Conservation (phyloP, 23 red algal species). For the Agarophyton chilense region DNA sequence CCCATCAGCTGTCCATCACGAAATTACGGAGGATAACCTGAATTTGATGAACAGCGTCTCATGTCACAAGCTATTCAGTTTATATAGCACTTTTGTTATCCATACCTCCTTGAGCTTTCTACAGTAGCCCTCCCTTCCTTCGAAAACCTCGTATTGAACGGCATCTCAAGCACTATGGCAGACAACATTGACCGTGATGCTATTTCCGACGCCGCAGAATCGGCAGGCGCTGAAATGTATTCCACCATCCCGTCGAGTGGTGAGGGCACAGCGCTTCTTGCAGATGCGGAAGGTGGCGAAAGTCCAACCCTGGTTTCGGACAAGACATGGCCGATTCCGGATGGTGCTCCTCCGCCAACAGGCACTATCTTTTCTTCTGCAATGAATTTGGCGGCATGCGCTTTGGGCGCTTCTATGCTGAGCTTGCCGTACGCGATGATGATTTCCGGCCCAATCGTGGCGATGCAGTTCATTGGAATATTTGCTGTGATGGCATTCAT, state of each 20-base stretch:
- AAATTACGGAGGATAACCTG: not conserved
- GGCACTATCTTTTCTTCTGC: conserved; percentile 60
- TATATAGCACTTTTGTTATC: conserved; percentile 7
- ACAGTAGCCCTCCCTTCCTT: not conserved
- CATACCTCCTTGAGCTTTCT: not conserved
- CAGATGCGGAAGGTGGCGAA: conserved; percentile 6
- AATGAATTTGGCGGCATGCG: conserved; percentile 82
- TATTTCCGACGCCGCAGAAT: not conserved
- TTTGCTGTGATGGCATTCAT: conserved; percentile 62
- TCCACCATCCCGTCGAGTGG: conserved; percentile 6
- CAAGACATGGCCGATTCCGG: conserved; percentile 23
- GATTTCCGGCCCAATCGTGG: conserved; percentile 55
- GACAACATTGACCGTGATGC: not conserved
- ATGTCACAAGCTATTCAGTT: not conserved
- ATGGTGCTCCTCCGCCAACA: conserved; percentile 31
- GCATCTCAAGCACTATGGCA: not conserved
- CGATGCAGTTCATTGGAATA: conserved; percentile 34
- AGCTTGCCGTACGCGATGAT: conserved; percentile 75
- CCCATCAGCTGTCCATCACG: conserved; percentile 10
- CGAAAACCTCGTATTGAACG: not conserved
- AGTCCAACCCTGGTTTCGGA: conserved; percentile 9
- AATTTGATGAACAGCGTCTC: not conserved
- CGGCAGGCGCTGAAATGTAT: conserved; percentile 22
- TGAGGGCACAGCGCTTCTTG: conserved; percentile 11
- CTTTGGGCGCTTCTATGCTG: conserved; percentile 83